Evolutionary conservation across 495 filamentous ascomycete genomes (phyloP).

Genomic region (Aspergillus taichungensis): DNA sequence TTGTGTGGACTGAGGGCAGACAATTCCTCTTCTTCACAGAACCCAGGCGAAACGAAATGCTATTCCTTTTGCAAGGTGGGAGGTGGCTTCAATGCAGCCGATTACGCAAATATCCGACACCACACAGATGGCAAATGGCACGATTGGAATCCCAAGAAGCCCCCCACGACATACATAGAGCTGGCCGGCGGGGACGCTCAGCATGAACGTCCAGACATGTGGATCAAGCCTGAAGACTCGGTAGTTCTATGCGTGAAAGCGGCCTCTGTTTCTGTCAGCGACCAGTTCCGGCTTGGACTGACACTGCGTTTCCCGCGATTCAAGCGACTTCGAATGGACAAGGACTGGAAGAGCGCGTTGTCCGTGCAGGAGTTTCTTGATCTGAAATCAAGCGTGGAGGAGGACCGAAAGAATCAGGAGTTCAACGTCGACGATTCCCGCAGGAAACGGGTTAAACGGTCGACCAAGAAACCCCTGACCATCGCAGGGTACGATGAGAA

Average conservation of each 20-base stretch:
- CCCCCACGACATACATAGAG: slow-evolving; percentile 72
- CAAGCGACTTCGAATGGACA: slow-evolving; percentile 70
- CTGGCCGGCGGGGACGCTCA: slow-evolving; percentile 69
- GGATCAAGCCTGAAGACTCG: slow-evolving; percentile 86
- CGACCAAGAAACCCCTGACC: slow-evolving; percentile 55
- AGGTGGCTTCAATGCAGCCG: slow-evolving; percentile 77
- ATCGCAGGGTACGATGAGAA: slow-evolving; percentile 62
- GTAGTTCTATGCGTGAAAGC: slow-evolving; percentile 86
- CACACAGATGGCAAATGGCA: slow-evolving; percentile 87
- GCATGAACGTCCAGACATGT: slow-evolving; percentile 77
- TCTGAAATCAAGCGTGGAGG: slow-evolving; percentile 62
- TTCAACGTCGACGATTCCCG: slow-evolving; percentile 75
- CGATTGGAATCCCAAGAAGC: slow-evolving; percentile 70
- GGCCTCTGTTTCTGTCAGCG: slow-evolving; percentile 64
- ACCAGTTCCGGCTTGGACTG: slow-evolving; percentile 65
- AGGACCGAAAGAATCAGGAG: slow-evolving; percentile 62
- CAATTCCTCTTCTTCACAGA: slow-evolving; percentile 45
- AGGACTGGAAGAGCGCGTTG: slow-evolving; percentile 72
- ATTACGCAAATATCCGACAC: slow-evolving; percentile 75
- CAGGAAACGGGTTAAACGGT: slow-evolving; percentile 51
- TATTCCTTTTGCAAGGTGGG: slow-evolving; percentile 95
- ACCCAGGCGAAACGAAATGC: slow-evolving; percentile 59
- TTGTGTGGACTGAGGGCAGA: slow-evolving; percentile 78
- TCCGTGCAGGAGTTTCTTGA: slow-evolving; percentile 67
- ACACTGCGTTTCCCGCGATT: slow-evolving; percentile 93